Evolutionary conservation across 208 protist species (phyloP).

Genomic region (Endotrypanum monterogeii): DNA sequence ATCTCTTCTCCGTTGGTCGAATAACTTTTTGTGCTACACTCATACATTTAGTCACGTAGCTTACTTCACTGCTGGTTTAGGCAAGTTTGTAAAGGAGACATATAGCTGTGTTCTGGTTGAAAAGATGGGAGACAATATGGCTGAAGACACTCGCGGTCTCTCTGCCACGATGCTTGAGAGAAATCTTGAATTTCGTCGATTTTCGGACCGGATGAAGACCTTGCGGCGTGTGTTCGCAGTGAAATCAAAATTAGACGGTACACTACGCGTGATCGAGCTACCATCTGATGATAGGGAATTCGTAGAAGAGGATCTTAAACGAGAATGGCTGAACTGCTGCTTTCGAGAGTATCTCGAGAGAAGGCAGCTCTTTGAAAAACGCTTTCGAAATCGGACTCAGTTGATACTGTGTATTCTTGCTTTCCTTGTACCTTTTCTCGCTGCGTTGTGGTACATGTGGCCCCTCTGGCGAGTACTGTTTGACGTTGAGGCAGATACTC

Average conservation of each 20-base stretch:
- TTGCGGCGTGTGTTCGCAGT: constrained; percentile 29
- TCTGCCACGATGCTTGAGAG: constrained; percentile 21
- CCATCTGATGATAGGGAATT: constrained; percentile 14
- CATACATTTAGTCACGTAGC: neutral
- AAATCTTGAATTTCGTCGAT: constrained; percentile 36
- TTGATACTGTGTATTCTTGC: constrained; percentile 30
- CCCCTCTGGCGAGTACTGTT: constrained; percentile 80
- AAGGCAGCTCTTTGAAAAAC: constrained; percentile 44
- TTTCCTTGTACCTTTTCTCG: constrained; percentile 33
- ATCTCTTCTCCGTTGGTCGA: neutral
- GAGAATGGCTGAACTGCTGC: constrained; percentile 71
- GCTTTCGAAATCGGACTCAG: constrained; percentile 21
- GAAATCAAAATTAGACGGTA: constrained; percentile 15
- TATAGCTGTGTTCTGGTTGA: constrained; percentile 9
- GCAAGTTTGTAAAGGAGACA: neutral
- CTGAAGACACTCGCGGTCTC: constrained; percentile 8
- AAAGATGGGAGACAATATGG: neutral
- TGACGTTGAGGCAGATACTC: constrained; percentile 65
- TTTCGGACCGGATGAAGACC: constrained; percentile 31
- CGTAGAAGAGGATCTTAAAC: neutral
- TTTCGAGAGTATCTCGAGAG: constrained; percentile 69
- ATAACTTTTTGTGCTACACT: neutral
- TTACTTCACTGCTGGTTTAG: neutral
- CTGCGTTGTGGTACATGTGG: constrained; percentile 49
- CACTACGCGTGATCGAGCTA: constrained; percentile 4